Evolutionary conservation across 129 eudicot genomes (phyloP).

Genomic region (Pittosporum tobira): DNA sequence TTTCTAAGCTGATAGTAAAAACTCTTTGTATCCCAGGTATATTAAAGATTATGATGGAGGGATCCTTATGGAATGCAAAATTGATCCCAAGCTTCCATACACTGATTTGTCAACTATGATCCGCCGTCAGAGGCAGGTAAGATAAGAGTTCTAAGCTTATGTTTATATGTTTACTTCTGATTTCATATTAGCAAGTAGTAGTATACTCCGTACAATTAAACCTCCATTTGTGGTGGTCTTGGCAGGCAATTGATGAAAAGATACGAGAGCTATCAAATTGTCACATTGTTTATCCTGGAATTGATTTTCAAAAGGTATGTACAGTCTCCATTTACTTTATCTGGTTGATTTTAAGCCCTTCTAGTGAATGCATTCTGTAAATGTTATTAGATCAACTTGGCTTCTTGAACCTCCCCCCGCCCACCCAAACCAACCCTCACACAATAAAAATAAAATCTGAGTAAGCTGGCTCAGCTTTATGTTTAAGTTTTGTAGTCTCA

Average conservation of each 20-base stretch:
- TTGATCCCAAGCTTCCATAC: slow-evolving; percentile 97
- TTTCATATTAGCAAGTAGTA: slow-evolving; percentile 6
- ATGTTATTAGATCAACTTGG: neutral
- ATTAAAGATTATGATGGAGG: slow-evolving; percentile 98
- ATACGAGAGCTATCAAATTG: slow-evolving; percentile 88
- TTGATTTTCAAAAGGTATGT: slow-evolving; percentile 79
- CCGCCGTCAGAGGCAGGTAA: slow-evolving; percentile 90
- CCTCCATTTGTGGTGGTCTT: slow-evolving; percentile 8
- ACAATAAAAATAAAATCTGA: too few species aligned
- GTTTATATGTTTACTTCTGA: slow-evolving; percentile 7
- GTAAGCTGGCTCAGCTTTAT: too few species aligned
- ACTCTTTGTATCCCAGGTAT: slow-evolving; percentile 38
- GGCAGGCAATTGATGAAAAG: slow-evolving; percentile 96
- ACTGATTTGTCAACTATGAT: slow-evolving; percentile 96
- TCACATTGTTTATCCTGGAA: slow-evolving; percentile 75
- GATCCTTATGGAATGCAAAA: slow-evolving; percentile 96
- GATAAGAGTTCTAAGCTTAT: neutral
- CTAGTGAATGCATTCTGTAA: neutral
- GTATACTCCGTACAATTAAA: slow-evolving; percentile 1
- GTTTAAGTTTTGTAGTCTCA: too few species aligned
- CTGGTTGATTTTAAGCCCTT: slow-evolving; percentile 3
- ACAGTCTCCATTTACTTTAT: slow-evolving; percentile 6
- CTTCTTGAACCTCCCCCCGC: too few species aligned
- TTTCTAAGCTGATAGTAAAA: neutral
- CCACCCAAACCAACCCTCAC: too few species aligned